Conservation (phyloP, 352 stramenopile genomes). For the Phytophthora kernoviae region DNA sequence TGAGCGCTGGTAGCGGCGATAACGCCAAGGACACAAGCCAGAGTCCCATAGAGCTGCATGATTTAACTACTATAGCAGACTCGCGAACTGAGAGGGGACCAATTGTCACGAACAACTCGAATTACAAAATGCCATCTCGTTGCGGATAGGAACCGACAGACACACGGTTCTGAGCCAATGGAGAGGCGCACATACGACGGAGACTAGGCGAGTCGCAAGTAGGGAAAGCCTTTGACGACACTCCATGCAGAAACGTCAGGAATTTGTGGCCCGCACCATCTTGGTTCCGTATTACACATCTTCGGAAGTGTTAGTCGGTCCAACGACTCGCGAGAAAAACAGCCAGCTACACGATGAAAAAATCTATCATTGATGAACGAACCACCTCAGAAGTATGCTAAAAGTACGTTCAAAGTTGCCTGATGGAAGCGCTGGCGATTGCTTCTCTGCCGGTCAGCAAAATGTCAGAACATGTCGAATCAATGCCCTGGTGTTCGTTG, state of each 20-base stretch:
- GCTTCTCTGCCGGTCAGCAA: neutral
- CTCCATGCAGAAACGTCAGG: slow-evolving; percentile 15
- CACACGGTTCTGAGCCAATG: slow-evolving; percentile 15
- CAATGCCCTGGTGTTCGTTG: neutral
- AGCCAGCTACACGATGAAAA: slow-evolving; percentile 7
- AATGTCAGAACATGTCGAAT: neutral
- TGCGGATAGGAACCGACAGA: slow-evolving; percentile 1
- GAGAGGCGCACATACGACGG: slow-evolving; percentile 30
- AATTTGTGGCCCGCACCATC: slow-evolving; percentile 28
- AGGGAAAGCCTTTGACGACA: neutral
- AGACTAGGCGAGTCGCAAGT: slow-evolving; percentile 13
- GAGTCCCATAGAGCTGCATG: slow-evolving; percentile 26
- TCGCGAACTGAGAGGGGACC: neutral
- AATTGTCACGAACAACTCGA: slow-evolving; percentile 10
- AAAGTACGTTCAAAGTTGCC: neutral
- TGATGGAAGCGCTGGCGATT: neutral
- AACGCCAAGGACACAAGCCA: slow-evolving; percentile 12
- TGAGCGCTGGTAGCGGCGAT: slow-evolving; percentile 12
- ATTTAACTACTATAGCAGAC: slow-evolving; percentile 1
- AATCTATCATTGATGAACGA: neutral
- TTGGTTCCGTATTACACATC: slow-evolving; percentile 29
- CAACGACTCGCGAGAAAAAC: neutral
- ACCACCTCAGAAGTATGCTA: neutral
- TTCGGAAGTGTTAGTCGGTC: slow-evolving; percentile 25
- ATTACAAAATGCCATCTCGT: slow-evolving; percentile 18